Base-by-base conservation (phyloP, 2,329 filamentous ascomycete genomes). In the Cercospora sp. region DNA sequence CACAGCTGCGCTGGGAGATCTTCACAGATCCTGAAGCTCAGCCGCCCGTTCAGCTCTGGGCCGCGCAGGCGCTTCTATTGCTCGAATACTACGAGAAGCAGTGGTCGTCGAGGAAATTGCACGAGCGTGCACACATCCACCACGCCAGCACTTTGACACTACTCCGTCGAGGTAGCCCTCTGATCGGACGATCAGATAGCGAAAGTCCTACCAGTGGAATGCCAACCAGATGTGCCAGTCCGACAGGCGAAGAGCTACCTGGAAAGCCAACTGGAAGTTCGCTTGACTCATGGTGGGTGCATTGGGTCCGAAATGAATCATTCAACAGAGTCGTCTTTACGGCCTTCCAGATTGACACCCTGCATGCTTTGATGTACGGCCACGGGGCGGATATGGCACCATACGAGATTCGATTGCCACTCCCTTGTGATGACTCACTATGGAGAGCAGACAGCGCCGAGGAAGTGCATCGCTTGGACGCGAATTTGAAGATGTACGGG, bases 81-180 rank as follows among this genome's bases (percentile, higher is more conserved):
- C 85, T 97, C 13, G 94, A 97, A 77, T 83, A 96, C 1, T 97
- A 97, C 76, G 94, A 98, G 81, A 97, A 98, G 83, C 93, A 97
- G 90, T 97, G 94, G 78, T 94, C 93, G 21, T 97, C 93, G 0
- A 87, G 94, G 72, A 90, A 93, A 68, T 83, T 97, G 43, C 94
- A 98, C 78, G 94, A 97, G 81, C 87, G 94, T 71, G 93, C 94
- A 1, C 93, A 97, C 75, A 97, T 97, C 55, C 93, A 97, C 75
- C 94, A 98, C 77, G 94, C 93, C 18, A 97, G 93, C 0, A 97
- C 93, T 0, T 88, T 98, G 71, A 97, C 94, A 0, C 82, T 97
- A 68, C 97, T 98, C 92, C 90, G 94, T 28, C 88, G 94, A 73
- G 94, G 94, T 5, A 91, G 92, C 75, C 95, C 94, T 2, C 82